phyloP scores from a whole-genome alignment of 306 rosid genomes.

The Ormosia emarginata region DNA sequence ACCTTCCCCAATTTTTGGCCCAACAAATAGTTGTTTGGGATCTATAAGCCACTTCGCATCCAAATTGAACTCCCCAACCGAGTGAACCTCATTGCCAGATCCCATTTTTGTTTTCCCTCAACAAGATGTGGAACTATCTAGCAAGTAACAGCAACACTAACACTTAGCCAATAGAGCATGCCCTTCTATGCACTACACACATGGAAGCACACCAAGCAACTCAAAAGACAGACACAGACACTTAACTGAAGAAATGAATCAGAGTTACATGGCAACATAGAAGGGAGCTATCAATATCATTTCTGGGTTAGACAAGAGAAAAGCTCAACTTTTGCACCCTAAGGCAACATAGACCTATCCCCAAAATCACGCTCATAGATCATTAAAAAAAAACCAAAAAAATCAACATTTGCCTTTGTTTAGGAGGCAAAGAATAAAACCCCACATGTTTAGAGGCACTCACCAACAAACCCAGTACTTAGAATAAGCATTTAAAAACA shows the following conservation, averaged over 20 bases:
- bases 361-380: conserved; percentile 47
- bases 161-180: conserved; percentile 25
- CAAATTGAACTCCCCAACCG: conserved; percentile 60
- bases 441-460: conserved; percentile 55
- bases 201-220: not conserved
- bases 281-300: not conserved
- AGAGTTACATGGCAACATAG: conserved; percentile 2
- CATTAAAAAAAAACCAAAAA: conserved; percentile 22
- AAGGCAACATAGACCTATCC: conserved; percentile 51
- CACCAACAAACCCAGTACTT: conserved; percentile 42
- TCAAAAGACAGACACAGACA: not conserved
- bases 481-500: conserved; percentile 28
- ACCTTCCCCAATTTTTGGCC: conserved; percentile 93
- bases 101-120: conserved; percentile 54
- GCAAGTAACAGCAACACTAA: conserved; percentile 10
- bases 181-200: conserved; percentile 23
- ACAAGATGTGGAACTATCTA: conserved; percentile 21
- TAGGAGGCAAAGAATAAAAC: conserved; percentile 57
- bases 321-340: conserved; percentile 18
- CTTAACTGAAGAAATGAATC: not conserved
- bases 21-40: conserved; percentile 88
- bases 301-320: conserved; percentile 11
- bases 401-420: conserved; percentile 41
- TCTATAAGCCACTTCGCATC: conserved; percentile 83
- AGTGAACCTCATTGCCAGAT: conserved; percentile 86